Conservation (phyloP, 805 yeast species). For the Metahyphopichia silvanorum region DNA sequence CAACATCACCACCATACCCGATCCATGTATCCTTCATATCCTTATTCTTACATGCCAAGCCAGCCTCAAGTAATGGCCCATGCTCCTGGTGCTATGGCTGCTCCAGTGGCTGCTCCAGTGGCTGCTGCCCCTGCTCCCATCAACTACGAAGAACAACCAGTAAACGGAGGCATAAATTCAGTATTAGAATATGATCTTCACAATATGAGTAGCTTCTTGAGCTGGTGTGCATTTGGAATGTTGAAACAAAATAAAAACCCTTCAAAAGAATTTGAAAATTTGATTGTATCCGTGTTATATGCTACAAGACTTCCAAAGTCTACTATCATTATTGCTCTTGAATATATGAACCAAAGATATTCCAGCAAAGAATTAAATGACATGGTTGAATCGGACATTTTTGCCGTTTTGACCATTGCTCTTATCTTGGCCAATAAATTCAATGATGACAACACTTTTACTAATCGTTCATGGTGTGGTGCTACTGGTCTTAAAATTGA, state of each 20-base stretch:
- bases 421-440: conserved; percentile 87
- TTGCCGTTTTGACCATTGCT: conserved; percentile 59
- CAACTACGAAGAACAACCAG: conserved; percentile 9
- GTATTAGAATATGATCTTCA: conserved; percentile 77
- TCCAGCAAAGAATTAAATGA: conserved; percentile 18
- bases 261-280: conserved; percentile 51
- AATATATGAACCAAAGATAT: conserved; percentile 67
- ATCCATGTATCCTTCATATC: conserved; percentile 10
- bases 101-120: conserved; percentile 2
- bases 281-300: conserved; percentile 64
- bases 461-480: conserved; percentile 92
- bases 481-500: conserved; percentile 79
- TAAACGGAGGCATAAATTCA: conserved; percentile 72
- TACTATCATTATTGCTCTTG: conserved; percentile 75
- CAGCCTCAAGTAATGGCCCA: conserved; percentile 7
- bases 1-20: conserved; percentile 7
- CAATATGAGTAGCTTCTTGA: conserved; percentile 75
- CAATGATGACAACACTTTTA: conserved; percentile 94
- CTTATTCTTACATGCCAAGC: conserved; percentile 5
- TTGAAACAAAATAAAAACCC: conserved; percentile 49
- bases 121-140: conserved; percentile 8
- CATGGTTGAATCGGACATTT: conserved; percentile 37
- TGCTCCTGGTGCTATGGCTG: neutral
- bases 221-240: conserved; percentile 70
- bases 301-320: conserved; percentile 88